A percentile compares a stretch with the other conserved stretches of the same genome.
These are phyloP conservation scores for Eutrema heterophyllum DNA, from an alignment of 345 rosid species.

Conservation along the genomic window DNA sequence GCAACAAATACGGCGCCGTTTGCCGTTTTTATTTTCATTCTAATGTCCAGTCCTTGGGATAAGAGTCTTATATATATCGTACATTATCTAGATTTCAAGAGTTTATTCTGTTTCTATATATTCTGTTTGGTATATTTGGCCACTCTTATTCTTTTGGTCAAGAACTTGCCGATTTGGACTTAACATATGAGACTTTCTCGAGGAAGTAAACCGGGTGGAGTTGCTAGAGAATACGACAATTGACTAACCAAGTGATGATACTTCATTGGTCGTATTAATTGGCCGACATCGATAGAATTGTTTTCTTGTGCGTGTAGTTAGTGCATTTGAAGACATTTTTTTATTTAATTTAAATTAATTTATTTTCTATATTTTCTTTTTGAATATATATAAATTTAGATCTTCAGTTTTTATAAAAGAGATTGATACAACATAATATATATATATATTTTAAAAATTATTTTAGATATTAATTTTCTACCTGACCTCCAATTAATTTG, in stretches of 20 bases:
- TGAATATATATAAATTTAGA: no score
- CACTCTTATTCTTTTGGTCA: not conserved
- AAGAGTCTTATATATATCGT: not conserved
- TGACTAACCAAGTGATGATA: not conserved
- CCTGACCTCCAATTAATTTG: no score
- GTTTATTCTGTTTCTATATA: not conserved
- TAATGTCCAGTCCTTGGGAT: not conserved
- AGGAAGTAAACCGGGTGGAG: not conserved
- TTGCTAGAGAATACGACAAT: not conserved
- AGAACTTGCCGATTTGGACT: constrained; percentile 4
- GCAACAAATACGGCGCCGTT: constrained; percentile 18
- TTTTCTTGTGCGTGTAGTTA: no score
- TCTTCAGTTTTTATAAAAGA: no score
- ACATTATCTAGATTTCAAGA: not conserved
- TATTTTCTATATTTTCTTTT: no score
- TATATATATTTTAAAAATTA: no score
- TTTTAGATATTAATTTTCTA: no score
- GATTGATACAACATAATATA: no score
- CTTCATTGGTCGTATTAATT: not conserved
- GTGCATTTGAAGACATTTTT: no score
- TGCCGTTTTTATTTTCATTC: not conserved
- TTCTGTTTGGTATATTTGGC: not conserved
- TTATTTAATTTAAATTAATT: no score
- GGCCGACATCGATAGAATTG: no score
- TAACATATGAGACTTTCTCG: not conserved